phyloP scores from a whole-genome alignment of 2,329 filamentous ascomycete genomes.

The Dothistroma pini region DNA sequence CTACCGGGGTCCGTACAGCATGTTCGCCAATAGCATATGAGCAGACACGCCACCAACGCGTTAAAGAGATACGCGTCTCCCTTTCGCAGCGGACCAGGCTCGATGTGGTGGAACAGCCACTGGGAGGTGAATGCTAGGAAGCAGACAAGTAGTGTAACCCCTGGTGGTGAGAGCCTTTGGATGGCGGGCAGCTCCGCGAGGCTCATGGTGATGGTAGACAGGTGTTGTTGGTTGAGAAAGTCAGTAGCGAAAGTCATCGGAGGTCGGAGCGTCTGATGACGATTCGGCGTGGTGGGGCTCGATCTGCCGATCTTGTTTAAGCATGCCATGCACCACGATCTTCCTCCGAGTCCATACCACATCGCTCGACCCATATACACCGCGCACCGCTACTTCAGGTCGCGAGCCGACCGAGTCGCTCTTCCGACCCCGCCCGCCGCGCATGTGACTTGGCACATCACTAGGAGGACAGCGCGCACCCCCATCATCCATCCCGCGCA shows the following conservation, averaged over 20 bases:
- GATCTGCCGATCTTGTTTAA: not conserved
- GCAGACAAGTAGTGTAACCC: constrained; percentile 61
- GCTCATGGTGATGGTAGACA: constrained; percentile 1
- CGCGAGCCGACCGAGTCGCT: not conserved
- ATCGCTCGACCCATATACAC: not conserved
- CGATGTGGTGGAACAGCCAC: constrained; percentile 59
- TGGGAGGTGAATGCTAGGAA: constrained; percentile 73
- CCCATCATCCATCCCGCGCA: constrained; percentile 1
- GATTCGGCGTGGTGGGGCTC: not conserved
- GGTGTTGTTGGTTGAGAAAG: not conserved
- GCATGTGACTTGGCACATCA: not conserved
- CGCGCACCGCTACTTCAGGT: not conserved
- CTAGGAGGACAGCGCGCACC: not conserved
- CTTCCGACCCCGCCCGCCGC: not conserved
- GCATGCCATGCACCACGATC: not conserved
- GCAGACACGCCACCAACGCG: constrained; percentile 58
- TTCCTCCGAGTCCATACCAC: not conserved
- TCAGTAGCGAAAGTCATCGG: not conserved
- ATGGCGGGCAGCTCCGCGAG: constrained; percentile 21
- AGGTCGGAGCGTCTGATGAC: not conserved
- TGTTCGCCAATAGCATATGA: constrained; percentile 66
- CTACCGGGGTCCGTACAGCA: constrained; percentile 57
- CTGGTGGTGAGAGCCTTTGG: constrained; percentile 61
- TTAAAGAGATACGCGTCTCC: constrained; percentile 64
- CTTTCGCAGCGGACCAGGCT: constrained; percentile 56